Percentiles rank a stretch among this genome's conserved stretches.
These are phyloP conservation scores for Lactarius psammicola DNA, from an alignment of 768 basidiomycete species.

Conservation along the genomic window DNA sequence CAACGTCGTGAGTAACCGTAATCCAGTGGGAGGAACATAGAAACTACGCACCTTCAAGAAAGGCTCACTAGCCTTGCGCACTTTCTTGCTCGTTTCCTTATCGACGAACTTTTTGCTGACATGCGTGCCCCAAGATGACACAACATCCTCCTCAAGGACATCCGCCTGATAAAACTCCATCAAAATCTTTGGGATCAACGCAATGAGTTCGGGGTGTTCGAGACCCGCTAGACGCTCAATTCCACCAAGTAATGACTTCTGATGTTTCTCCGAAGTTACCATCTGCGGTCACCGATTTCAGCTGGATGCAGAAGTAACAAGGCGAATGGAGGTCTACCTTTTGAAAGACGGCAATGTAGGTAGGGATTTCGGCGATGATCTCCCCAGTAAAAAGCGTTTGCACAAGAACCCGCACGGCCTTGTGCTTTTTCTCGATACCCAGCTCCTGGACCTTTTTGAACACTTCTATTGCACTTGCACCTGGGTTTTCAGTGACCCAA, in stretches of 20 bases:
- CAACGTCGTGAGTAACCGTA: slow-evolving; percentile 9
- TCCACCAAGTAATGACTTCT: slow-evolving; percentile 92
- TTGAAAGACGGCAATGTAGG: slow-evolving; percentile 65
- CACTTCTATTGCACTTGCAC: slow-evolving; percentile 60
- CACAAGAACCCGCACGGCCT: slow-evolving; percentile 76
- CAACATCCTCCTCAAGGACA: slow-evolving; percentile 86
- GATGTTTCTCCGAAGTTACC: slow-evolving; percentile 90
- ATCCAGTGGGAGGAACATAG: not conserved
- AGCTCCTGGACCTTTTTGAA: slow-evolving; percentile 89
- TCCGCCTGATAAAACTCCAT: slow-evolving; percentile 94
- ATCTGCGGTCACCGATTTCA: slow-evolving; percentile 48
- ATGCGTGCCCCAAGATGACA: slow-evolving; percentile 92
- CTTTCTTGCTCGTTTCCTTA: slow-evolving; percentile 92
- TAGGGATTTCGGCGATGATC: slow-evolving; percentile 60
- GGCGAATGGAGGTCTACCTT: slow-evolving; percentile 54
- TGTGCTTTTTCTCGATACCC: slow-evolving; percentile 94
- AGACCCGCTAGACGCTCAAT: slow-evolving; percentile 84
- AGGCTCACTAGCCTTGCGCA: slow-evolving; percentile 91
- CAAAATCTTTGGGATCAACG: slow-evolving; percentile 81
- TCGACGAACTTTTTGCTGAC: slow-evolving; percentile 96
- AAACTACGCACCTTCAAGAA: slow-evolving; percentile 74
- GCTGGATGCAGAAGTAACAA: not conserved
- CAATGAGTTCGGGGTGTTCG: slow-evolving; percentile 65
- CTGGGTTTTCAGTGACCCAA: slow-evolving; percentile 79
- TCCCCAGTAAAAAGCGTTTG: slow-evolving; percentile 81